A percentile compares a stretch with the other conserved stretches of the same genome.
Conservation (phyloP, 176 grass and related monocot species). For the Oryza brachyantha region DNA sequence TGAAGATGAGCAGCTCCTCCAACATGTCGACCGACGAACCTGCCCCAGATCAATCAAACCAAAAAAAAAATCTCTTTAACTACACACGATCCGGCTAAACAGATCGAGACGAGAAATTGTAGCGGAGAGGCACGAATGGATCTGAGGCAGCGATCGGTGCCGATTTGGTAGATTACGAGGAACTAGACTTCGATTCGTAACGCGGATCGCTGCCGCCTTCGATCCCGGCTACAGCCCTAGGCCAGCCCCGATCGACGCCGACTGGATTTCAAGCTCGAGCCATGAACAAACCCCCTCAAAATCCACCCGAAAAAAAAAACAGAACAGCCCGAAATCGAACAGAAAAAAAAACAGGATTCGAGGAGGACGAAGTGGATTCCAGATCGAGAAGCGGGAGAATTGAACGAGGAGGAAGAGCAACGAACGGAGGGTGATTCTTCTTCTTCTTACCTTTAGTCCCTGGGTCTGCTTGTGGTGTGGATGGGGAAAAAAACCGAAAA, state of each 20-base stretch:
- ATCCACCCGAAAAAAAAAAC: neutral
- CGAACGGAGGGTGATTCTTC: neutral
- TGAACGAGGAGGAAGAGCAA: neutral
- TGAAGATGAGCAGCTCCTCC: constrained; percentile 97
- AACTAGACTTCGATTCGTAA: neutral
- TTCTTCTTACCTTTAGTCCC: neutral
- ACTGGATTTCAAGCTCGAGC: neutral
- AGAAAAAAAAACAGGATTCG: neutral
- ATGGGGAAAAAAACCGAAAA: neutral
- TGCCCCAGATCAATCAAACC: neutral
- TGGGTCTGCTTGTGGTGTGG: neutral
- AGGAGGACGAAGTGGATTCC: neutral
- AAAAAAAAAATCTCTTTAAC: neutral
- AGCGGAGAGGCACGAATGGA: neutral
- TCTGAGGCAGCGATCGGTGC: neutral
- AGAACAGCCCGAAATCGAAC: neutral
- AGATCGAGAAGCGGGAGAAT: neutral
- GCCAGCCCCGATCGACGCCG: no score
- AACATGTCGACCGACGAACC: constrained; percentile 42
- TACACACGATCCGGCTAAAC: neutral
- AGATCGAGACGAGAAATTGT: neutral
- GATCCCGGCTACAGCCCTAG: no score
- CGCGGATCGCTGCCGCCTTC: no score
- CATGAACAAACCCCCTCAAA: neutral
- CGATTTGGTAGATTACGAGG: neutral